Percentiles rank a stretch among this genome's conserved stretches.
Evolutionary conservation across 768 basidiomycete genomes (phyloP).

Genomic region (Sarcodon aspratus): DNA sequence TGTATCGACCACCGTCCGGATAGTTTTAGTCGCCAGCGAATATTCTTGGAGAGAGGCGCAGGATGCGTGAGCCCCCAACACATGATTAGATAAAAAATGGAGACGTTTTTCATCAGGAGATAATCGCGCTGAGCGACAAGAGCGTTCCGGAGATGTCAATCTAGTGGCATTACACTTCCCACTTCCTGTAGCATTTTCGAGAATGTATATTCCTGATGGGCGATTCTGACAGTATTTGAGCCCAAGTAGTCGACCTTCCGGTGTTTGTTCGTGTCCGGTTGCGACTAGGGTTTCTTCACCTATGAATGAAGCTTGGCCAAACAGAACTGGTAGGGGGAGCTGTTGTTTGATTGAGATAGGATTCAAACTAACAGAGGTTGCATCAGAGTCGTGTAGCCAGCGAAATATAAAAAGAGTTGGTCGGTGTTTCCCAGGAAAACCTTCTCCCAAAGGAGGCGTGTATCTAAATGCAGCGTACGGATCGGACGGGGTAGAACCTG

Average conservation of each 20-base stretch:
- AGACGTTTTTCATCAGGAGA: slow-evolving; percentile 14
- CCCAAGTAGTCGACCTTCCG: slow-evolving; percentile 48
- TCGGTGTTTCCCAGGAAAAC: slow-evolving; percentile 35
- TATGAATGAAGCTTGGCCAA: slow-evolving; percentile 48
- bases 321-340: slow-evolving; percentile 19
- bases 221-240: slow-evolving; percentile 51
- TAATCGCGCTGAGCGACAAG: slow-evolving; percentile 51
- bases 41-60: slow-evolving; percentile 38
- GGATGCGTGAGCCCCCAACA: slow-evolving; percentile 50
- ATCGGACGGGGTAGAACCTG: slow-evolving; percentile 11
- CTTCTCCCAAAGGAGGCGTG: slow-evolving; percentile 54
- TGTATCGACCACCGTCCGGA: slow-evolving; percentile 26
- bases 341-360: slow-evolving; percentile 1
- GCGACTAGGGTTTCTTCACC: slow-evolving; percentile 32
- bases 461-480: slow-evolving; percentile 37
- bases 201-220: slow-evolving; percentile 42
- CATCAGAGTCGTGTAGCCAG: slow-evolving; percentile 18
- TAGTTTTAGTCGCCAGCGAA: slow-evolving; percentile 16
- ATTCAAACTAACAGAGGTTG: too few species aligned
- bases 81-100: slow-evolving; percentile 33
- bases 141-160: slow-evolving; percentile 30
- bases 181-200: slow-evolving; percentile 18
- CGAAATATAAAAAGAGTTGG: slow-evolving; percentile 45
- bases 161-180: slow-evolving; percentile 18
- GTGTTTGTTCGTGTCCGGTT: slow-evolving; percentile 49